Evolutionary conservation across 768 basidiomycete genomes (phyloP).

Genomic region (Pisolithus microcarpus): DNA sequence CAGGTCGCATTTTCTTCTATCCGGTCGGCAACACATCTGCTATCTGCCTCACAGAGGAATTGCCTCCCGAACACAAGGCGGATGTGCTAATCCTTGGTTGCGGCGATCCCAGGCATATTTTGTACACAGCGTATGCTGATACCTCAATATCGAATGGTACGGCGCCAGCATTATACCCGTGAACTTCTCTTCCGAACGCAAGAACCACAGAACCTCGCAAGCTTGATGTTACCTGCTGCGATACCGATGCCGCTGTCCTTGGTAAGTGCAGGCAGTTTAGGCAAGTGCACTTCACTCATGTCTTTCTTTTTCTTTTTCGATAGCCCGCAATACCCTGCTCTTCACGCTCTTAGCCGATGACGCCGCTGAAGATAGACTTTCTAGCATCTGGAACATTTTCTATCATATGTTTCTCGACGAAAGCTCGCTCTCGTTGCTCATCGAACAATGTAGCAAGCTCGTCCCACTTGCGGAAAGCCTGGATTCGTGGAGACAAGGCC

Average conservation of each 20-base stretch:
- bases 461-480: slow-evolving; percentile 8
- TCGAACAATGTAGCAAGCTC: slow-evolving; percentile 23
- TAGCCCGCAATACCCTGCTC: slow-evolving; percentile 24
- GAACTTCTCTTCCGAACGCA: background rate
- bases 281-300: background rate
- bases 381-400: slow-evolving; percentile 26
- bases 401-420: slow-evolving; percentile 24
- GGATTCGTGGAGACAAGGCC: slow-evolving; percentile 21
- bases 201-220: slow-evolving; percentile 14
- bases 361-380: slow-evolving; percentile 8
- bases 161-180: background rate
- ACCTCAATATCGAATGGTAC: background rate
- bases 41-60: slow-evolving; percentile 35
- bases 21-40: slow-evolving; percentile 50
- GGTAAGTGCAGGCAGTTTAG: slow-evolving; percentile 11
- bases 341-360: slow-evolving; percentile 24
- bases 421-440: slow-evolving; percentile 17
- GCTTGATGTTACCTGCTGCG: slow-evolving; percentile 26
- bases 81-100: slow-evolving; percentile 45
- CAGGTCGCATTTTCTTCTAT: slow-evolving; percentile 41
- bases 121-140: slow-evolving; percentile 33
- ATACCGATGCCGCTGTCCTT: slow-evolving; percentile 22
- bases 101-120: slow-evolving; percentile 42
- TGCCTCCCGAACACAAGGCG: slow-evolving; percentile 38
- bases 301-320: background rate